Base-by-base conservation (phyloP, 176 grass and related monocot species). In the Aegilops umbellulata region DNA sequence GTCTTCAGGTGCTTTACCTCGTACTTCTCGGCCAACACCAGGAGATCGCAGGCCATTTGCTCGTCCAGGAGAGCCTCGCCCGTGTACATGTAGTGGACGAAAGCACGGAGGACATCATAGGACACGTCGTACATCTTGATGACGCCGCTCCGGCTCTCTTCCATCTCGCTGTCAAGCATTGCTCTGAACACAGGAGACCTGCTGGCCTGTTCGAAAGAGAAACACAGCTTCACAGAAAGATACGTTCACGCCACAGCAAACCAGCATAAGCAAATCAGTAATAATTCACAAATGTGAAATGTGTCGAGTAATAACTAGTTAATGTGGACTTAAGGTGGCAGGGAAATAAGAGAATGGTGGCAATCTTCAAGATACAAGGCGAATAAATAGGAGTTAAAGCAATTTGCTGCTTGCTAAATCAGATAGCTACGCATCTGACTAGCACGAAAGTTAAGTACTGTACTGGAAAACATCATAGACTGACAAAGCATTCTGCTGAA, bases 141-240 rank as follows among this genome's bases (percentile, higher is more conserved):
- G 27, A 95, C 82, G 24, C 96, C 96, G 32, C 93, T 98, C 26
- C 91, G 84, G 58, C 96, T 95, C 83, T 98, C 96, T 80, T 92
- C 89, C 96, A 98, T 98, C 89, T 98, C 93, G 70, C 92, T 98
- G 61, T 95, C 96, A 51, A 98, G 93, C 96, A 98, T 98, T 29
- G 96, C 96, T 89, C 89, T 94, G 60, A 98, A 98, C 32, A 95
- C 96, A 60, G 96, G 91, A 87, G 96, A 98, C 76, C 91, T 91
- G 81, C 96, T 98, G 9, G 88, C 85, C 96, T 98, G 85, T 72
- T 88, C 11, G 0, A 15, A 80, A 84, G 25, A 65, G 26, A 92
- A 57, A 69, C 5, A 4, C 14, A 55, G 24, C 13, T 65, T 25
- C 81, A 66, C 24, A 23, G 5, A 57, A 0, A 73, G 65, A 55